These are phyloP conservation scores for Allodekkera sacchari DNA, from an alignment of 805 yeast species.

Conservation along the genomic window DNA sequence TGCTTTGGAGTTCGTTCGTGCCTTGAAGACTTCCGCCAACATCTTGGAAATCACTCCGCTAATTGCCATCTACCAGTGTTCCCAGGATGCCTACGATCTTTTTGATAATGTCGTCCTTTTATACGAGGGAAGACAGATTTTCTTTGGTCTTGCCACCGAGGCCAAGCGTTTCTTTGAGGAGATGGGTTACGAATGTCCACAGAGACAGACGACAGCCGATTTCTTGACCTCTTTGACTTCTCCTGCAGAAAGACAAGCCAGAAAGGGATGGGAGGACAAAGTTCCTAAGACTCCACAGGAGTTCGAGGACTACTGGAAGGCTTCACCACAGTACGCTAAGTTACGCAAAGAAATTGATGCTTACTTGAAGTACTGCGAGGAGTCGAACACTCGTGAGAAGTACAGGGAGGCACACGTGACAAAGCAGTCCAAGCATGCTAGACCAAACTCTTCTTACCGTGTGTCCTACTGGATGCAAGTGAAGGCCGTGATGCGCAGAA, in stretches of 20 bases:
- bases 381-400: conserved; percentile 4
- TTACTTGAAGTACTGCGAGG: conserved; percentile 7
- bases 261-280: conserved; percentile 27
- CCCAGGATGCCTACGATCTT: conserved; percentile 36
- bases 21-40: conserved; percentile 48
- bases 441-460: conserved; percentile 44
- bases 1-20: conserved; percentile 54
- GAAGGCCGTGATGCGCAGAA: conserved; percentile 35
- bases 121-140: conserved; percentile 38
- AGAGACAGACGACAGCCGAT: conserved; percentile 40
- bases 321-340: conserved; percentile 24
- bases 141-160: conserved; percentile 26
- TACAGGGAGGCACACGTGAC: conserved; percentile 24
- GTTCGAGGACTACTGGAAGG: conserved; percentile 32
- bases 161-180: conserved; percentile 32
- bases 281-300: conserved; percentile 34
- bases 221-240: conserved; percentile 31
- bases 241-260: conserved; percentile 24
- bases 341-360: conserved; percentile 30
- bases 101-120: conserved; percentile 34
- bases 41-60: conserved; percentile 41
- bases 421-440: conserved; percentile 39
- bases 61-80: conserved; percentile 41
- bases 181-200: conserved; percentile 40
- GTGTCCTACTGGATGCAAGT: conserved; percentile 47